Conservation (phyloP, 306 rosid genomes). For the Dalbergia cultrata region DNA sequence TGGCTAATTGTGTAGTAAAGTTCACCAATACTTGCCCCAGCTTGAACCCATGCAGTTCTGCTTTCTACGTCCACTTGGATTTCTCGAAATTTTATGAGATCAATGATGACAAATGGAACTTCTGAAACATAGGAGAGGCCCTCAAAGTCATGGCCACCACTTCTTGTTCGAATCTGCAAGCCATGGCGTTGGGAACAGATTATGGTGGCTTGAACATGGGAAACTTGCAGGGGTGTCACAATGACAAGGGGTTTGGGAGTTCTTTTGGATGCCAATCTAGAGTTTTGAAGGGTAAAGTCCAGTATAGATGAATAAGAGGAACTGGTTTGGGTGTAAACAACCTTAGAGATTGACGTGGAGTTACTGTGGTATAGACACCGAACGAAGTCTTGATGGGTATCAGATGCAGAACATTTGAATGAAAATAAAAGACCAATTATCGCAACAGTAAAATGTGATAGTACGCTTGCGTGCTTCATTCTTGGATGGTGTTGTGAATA, state of each 20-base stretch:
- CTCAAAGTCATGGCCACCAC: slow-evolving; percentile 73
- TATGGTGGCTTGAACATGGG: slow-evolving; percentile 66
- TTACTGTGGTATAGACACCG: slow-evolving; percentile 40
- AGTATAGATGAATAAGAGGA: slow-evolving; percentile 57
- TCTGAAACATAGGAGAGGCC: slow-evolving; percentile 63
- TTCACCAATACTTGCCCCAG: slow-evolving; percentile 49
- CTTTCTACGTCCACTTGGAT: slow-evolving; percentile 50
- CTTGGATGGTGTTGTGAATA: background rate
- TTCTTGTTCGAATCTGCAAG: slow-evolving; percentile 63
- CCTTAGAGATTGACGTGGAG: slow-evolving; percentile 56
- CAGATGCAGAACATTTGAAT: slow-evolving; percentile 29
- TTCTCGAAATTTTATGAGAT: slow-evolving; percentile 63
- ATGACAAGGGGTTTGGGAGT: slow-evolving; percentile 41
- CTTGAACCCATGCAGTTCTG: slow-evolving; percentile 48
- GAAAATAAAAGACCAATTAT: slow-evolving; percentile 51
- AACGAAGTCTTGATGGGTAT: slow-evolving; percentile 42
- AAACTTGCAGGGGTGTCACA: slow-evolving; percentile 44
- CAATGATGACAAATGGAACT: slow-evolving; percentile 59
- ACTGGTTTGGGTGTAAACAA: slow-evolving; percentile 60
- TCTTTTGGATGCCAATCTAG: slow-evolving; percentile 56
- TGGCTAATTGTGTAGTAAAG: slow-evolving; percentile 36
- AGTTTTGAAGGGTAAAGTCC: slow-evolving; percentile 46
- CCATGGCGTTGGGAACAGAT: slow-evolving; percentile 59
- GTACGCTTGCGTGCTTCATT: slow-evolving; percentile 14
- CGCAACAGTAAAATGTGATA: background rate